A percentile compares a stretch with the other conserved stretches of the same genome.
Evolutionary conservation across 768 basidiomycete species (phyloP).

Genomic region (Panellus pusillus): DNA sequence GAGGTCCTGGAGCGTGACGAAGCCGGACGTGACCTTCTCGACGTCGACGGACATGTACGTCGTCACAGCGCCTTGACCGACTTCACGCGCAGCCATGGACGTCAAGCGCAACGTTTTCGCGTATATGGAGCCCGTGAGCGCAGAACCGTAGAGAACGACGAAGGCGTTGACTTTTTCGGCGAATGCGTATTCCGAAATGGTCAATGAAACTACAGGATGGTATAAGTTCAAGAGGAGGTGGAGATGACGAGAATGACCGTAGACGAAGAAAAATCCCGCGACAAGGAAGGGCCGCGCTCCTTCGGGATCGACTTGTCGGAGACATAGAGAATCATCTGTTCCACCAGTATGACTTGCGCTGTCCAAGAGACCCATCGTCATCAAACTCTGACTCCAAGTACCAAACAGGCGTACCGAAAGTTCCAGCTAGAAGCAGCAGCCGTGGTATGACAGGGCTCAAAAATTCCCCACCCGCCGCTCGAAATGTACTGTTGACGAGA

Average conservation of each 20-base stretch:
- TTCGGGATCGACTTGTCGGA: constrained; percentile 10
- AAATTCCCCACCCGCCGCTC: background rate
- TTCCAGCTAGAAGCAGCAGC: background rate
- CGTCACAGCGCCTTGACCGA: constrained; percentile 13
- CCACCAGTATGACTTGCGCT: constrained; percentile 15
- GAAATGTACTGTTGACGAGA: constrained; percentile 4
- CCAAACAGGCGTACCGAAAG: constrained; percentile 3
- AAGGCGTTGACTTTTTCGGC: constrained; percentile 6
- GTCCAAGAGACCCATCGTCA: background rate
- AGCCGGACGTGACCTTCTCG: constrained; percentile 9
- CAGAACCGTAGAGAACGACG: constrained; percentile 15
- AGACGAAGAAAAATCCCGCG: constrained; percentile 5
- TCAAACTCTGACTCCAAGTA: background rate
- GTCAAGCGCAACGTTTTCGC: constrained; percentile 6
- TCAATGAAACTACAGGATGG: background rate
- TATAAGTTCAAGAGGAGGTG: background rate
- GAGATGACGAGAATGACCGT: background rate
- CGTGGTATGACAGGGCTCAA: constrained; percentile 6
- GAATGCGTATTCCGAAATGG: constrained; percentile 3
- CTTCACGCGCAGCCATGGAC: constrained; percentile 10
- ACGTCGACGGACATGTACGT: constrained; percentile 19
- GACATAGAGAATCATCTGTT: constrained; percentile 9
- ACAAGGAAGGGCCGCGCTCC: constrained; percentile 5
- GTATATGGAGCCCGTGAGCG: constrained; percentile 12
- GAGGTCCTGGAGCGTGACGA: constrained; percentile 8